phyloP scores from a whole-genome alignment of 495 filamentous ascomycete species.

The Hyaloscypha bicolor region DNA sequence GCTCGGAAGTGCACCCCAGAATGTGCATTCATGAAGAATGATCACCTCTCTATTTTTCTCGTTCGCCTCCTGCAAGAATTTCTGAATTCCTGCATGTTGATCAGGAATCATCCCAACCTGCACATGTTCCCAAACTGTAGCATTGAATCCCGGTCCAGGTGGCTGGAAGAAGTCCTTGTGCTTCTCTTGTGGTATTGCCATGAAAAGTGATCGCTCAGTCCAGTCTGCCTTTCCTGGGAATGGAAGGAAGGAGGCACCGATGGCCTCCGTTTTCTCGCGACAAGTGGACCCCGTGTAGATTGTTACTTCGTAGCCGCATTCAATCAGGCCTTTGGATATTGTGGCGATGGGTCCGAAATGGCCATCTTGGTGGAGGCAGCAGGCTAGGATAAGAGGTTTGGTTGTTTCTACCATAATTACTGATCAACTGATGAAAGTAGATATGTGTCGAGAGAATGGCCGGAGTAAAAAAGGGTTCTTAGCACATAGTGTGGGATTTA shows the following conservation, averaged over 20 bases:
- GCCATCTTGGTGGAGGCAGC: conserved; percentile 35
- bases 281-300: conserved; percentile 39
- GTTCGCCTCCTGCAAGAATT: conserved; percentile 21
- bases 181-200: conserved; percentile 16
- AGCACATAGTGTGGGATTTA: too few relatives aligned
- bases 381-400: conserved; percentile 39
- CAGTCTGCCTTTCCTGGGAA: conserved; percentile 24
- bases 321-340: conserved; percentile 33
- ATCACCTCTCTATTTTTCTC: conserved; percentile 25
- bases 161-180: conserved; percentile 12
- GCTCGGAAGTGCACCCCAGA: conserved; percentile 28
- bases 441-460: too few relatives aligned
- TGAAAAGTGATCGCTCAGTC: neutral
- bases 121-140: conserved; percentile 24
- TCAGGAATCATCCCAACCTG: conserved; percentile 28
- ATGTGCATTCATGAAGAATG: conserved; percentile 30
- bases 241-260: conserved; percentile 37
- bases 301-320: conserved; percentile 33
- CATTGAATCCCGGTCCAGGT: too few relatives aligned
- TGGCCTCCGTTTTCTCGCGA: conserved; percentile 31
- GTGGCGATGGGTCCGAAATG: conserved; percentile 37
- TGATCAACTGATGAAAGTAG: too few relatives aligned
- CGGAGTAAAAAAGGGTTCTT: too few relatives aligned
- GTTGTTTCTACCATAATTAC: neutral
- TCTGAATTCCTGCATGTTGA: conserved; percentile 23